Percentiles rank a stretch among this genome's conserved stretches.
phyloP scores from a whole-genome alignment of 148 eudicot genomes.

The Vaccinium vitisidaea region DNA sequence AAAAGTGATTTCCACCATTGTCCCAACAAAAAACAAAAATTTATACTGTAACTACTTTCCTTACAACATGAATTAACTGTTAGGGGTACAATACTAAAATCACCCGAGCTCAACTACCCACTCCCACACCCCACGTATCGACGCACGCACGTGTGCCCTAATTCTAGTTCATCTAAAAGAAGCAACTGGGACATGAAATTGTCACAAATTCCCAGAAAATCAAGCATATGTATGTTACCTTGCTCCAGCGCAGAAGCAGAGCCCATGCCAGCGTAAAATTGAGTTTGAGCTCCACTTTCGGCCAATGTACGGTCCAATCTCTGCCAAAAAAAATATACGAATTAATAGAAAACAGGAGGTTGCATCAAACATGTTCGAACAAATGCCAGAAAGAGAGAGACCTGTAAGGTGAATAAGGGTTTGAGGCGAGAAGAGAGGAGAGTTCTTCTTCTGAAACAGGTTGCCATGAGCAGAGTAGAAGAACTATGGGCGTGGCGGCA shows the following conservation, averaged over 20 bases:
- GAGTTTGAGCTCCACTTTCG: constrained; percentile 23
- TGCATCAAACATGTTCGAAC: constrained; percentile 34
- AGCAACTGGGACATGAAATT: background rate
- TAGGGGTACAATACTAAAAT: too few species aligned
- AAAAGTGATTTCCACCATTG: too few species aligned
- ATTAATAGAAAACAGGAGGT: background rate
- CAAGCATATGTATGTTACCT: background rate
- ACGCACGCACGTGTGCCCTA: too few species aligned
- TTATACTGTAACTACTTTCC: too few species aligned
- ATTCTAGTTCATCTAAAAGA: background rate
- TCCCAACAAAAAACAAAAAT: too few species aligned
- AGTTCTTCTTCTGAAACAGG: constrained; percentile 15
- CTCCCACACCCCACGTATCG: too few species aligned
- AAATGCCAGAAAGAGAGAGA: constrained; percentile 30
- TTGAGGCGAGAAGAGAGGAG: constrained; percentile 24
- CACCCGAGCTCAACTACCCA: too few species aligned
- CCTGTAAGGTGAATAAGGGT: constrained; percentile 27
- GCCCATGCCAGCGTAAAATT: constrained; percentile 7
- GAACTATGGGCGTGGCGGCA: constrained; percentile 6
- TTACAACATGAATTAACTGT: too few species aligned
- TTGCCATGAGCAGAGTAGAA: background rate
- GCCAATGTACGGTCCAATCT: constrained; percentile 16
- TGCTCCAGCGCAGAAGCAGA: constrained; percentile 18
- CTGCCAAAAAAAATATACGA: constrained; percentile 8
- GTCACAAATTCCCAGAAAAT: background rate